Conservation (phyloP, 495 filamentous ascomycete species). For the Daldinia concentrica region DNA sequence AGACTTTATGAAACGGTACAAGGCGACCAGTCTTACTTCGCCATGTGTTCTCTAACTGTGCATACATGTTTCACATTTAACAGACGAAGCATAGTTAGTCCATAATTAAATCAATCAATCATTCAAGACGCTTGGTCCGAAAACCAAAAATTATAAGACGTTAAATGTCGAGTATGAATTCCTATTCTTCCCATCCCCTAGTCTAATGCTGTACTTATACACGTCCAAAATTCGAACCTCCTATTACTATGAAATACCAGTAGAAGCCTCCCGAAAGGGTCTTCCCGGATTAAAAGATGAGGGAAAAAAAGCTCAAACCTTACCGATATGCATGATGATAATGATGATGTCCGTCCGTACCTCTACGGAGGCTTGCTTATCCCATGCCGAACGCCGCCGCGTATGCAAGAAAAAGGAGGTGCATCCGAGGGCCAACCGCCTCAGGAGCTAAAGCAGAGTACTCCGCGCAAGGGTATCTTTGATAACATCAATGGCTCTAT, state of each 20-base stretch:
- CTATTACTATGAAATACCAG: constrained; percentile 15
- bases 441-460: constrained; percentile 29
- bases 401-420: constrained; percentile 29
- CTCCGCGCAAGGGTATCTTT: constrained; percentile 41
- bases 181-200: constrained; percentile 1
- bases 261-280: background rate
- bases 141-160: background rate
- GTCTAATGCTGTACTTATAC: constrained; percentile 34
- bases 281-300: constrained; percentile 5
- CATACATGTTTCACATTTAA: background rate
- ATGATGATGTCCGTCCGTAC: constrained; percentile 28
- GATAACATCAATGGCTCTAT: constrained; percentile 42
- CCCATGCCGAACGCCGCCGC: constrained; percentile 35
- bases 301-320: constrained; percentile 22
- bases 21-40: constrained; percentile 7
- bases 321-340: constrained; percentile 25
- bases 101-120: background rate
- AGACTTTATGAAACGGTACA: constrained; percentile 17
- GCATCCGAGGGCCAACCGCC: constrained; percentile 1
- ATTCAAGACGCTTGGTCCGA: background rate
- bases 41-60: constrained; percentile 1
- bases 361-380: constrained; percentile 13
- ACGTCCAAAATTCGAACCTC: constrained; percentile 9
- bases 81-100: background rate
- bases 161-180: constrained; percentile 18